These are phyloP conservation scores for Pelargonium fulgidum DNA, from an alignment of 441 rosid species.

Conservation along the genomic window DNA sequence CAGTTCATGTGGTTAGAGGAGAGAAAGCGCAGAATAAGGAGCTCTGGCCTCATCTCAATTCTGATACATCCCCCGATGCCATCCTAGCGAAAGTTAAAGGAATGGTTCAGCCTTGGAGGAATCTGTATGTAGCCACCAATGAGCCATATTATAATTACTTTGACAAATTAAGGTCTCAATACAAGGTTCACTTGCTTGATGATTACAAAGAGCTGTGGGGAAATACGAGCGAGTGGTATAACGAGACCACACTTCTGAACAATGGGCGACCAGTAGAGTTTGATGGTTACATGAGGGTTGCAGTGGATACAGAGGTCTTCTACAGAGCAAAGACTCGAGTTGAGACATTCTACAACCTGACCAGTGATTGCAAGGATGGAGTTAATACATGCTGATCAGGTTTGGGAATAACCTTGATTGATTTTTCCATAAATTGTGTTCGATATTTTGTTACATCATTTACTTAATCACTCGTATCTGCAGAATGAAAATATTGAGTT, in stretches of 20 bases:
- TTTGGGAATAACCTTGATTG: slow-evolving; percentile 14
- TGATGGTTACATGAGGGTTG: slow-evolving; percentile 94
- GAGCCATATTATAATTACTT: slow-evolving; percentile 89
- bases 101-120: slow-evolving; percentile 63
- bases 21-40: slow-evolving; percentile 74
- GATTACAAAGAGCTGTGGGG: slow-evolving; percentile 82
- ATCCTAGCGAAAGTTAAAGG: slow-evolving; percentile 54
- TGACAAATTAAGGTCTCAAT: slow-evolving; percentile 82
- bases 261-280: slow-evolving; percentile 67
- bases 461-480: slow-evolving; percentile 15
- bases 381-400: slow-evolving; percentile 70
- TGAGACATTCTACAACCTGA: slow-evolving; percentile 85
- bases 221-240: slow-evolving; percentile 81
- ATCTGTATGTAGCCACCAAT: slow-evolving; percentile 75
- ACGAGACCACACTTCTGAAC: slow-evolving; percentile 61
- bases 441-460: slow-evolving; percentile 7
- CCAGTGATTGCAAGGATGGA: slow-evolving; percentile 91
- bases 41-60: slow-evolving; percentile 82
- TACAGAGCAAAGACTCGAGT: slow-evolving; percentile 69
- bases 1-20: slow-evolving; percentile 86
- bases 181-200: slow-evolving; percentile 75
- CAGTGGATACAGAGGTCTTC: slow-evolving; percentile 91
- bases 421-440: slow-evolving; percentile 15
- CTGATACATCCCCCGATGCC: slow-evolving; percentile 81
- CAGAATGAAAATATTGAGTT: slow-evolving; percentile 21